Base-by-base conservation (phyloP, 2,329 filamentous ascomycete species). In the Curvularia lunata region DNA sequence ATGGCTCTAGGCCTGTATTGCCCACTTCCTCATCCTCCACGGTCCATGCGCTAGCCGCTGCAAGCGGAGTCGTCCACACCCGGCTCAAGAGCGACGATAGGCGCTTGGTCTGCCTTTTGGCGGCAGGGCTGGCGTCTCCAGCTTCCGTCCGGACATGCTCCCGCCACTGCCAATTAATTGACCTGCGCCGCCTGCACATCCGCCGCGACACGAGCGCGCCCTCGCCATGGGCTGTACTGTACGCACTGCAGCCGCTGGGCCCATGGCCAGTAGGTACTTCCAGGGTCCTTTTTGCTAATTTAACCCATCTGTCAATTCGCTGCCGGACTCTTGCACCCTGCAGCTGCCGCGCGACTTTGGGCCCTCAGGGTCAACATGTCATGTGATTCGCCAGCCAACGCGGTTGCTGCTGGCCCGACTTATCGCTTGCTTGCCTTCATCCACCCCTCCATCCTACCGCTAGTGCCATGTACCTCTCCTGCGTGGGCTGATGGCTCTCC, bases 131-230 rank as follows among this genome's bases (percentile, higher is more conserved):
- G 69, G 66, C 64, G 63, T 66, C 67, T 64, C 61, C 63, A 60
- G 46, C 38, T 63, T 64, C 53, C 51, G 52, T 59, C 54, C 62
- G 52, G 56, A 56, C 62, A 54, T 63, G 49, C 60, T 63, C 55
- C 65, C 66, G 63, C 63, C 72, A 73, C 74, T 73, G 72, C 70
- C 75, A 75, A 75, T 75, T 70, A 63, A 54, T 66, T 58, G 62
- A 30, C 64, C 61, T 65, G 67, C 60, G 59, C 64, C 38, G 63
- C 59, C 62, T 63, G 59, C 61, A 64, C 62, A 32, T 23, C 38
- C 48, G 56, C 61, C 54, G 54, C 58, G 42, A 54, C 49, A 46
- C 54, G 28, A 52, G 54, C 28, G 28, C 10, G 42, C 23, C 56
- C 46, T 52, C 56, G 54, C 10, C 30, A 16, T 32, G 30, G 30